A percentile compares a stretch with the other conserved stretches of the same genome.
Conservation (phyloP, 805 yeast genomes). For the Torulaspora maleeae region DNA sequence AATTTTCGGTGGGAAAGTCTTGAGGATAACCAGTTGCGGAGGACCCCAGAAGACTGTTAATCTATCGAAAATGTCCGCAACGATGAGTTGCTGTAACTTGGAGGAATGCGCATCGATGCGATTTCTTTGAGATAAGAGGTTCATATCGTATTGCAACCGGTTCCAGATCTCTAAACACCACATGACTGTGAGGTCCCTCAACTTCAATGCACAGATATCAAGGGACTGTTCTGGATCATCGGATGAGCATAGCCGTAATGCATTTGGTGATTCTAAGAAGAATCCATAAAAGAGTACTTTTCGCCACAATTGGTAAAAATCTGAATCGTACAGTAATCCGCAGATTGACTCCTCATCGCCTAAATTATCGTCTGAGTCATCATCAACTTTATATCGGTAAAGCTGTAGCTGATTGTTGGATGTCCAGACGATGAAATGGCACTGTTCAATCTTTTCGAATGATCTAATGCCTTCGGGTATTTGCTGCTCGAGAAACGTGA, state of each 20-base stretch:
- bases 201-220: slow-evolving; percentile 30
- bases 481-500: slow-evolving; percentile 21
- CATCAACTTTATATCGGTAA: slow-evolving; percentile 27
- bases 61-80: slow-evolving; percentile 25
- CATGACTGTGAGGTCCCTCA: slow-evolving; percentile 32
- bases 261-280: slow-evolving; percentile 21
- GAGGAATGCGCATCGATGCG: slow-evolving; percentile 1
- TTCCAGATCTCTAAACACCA: slow-evolving; percentile 28
- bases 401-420: slow-evolving; percentile 17
- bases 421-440: slow-evolving; percentile 25
- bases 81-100: slow-evolving; percentile 20
- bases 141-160: slow-evolving; percentile 17
- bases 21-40: slow-evolving; percentile 47
- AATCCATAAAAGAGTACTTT: slow-evolving; percentile 28
- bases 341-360: slow-evolving; percentile 21
- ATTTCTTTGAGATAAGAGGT: not conserved
- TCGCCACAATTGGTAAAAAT: slow-evolving; percentile 25
- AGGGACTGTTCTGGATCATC: slow-evolving; percentile 22
- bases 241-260: slow-evolving; percentile 25
- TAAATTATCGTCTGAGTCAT: slow-evolving; percentile 13
- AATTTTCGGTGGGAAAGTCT: slow-evolving; percentile 41
- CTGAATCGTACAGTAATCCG: slow-evolving; percentile 18
- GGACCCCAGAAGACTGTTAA: slow-evolving; percentile 56
- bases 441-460: slow-evolving; percentile 15
- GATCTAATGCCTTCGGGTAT: slow-evolving; percentile 25